These are phyloP conservation scores for Marasmius fiardii DNA, from an alignment of 1,284 basidiomycete species.

Conservation along the genomic window DNA sequence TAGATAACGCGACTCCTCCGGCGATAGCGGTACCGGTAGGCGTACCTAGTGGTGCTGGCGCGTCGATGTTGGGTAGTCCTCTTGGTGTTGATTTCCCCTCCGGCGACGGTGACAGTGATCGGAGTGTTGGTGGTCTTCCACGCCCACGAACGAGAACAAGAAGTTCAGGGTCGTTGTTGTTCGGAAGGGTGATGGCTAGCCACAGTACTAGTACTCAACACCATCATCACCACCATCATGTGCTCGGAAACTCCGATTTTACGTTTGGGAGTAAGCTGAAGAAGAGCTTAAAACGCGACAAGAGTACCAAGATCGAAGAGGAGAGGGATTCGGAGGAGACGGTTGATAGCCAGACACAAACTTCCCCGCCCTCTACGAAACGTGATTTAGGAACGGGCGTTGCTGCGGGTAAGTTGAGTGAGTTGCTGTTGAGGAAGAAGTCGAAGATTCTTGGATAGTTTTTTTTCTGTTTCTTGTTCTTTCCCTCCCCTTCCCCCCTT, in stretches of 20 bases:
- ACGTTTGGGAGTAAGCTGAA: slow-evolving; percentile 1
- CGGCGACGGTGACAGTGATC: background rate
- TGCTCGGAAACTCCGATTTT: background rate
- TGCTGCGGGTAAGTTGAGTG: slow-evolving; percentile 29
- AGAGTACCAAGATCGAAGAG: slow-evolving; percentile 14
- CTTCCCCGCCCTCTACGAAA: slow-evolving; percentile 7
- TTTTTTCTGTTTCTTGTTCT: background rate
- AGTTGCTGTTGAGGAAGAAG: slow-evolving; percentile 25
- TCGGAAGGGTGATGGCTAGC: too few relatives aligned
- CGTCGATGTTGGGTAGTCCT: background rate
- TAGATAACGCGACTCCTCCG: background rate
- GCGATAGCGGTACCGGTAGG: slow-evolving; percentile 10
- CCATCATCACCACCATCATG: background rate
- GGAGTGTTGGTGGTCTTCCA: background rate
- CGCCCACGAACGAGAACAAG: background rate
- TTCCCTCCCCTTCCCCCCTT: background rate
- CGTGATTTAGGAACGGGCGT: slow-evolving; percentile 24
- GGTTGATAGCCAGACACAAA: slow-evolving; percentile 8
- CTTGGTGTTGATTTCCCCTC: background rate
- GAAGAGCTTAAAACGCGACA: slow-evolving; percentile 11
- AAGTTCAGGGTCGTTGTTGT: background rate
- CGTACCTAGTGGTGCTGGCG: background rate
- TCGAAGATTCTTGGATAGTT: background rate
- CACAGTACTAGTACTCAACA: background rate
- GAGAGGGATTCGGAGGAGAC: slow-evolving; percentile 10